Percentiles rank a stretch among this genome's conserved stretches.
These are phyloP conservation scores for Penicillium arizonense DNA, from an alignment of 495 filamentous ascomycete species.

Conservation along the genomic window DNA sequence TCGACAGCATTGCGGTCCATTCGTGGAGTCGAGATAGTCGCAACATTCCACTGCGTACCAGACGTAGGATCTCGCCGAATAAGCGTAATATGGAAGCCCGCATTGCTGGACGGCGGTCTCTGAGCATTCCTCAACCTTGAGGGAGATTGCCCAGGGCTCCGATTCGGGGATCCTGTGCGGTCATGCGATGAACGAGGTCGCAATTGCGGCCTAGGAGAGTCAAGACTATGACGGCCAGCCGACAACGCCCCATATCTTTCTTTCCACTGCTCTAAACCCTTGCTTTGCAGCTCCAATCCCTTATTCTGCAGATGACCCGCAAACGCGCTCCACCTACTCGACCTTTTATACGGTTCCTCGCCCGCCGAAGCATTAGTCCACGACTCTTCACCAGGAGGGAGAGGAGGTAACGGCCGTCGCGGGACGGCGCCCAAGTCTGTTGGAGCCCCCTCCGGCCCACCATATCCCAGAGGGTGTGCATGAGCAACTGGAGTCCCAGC, in stretches of 20 bases:
- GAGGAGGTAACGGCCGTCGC: constrained; percentile 29
- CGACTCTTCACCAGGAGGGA: constrained; percentile 28
- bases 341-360: constrained; percentile 14
- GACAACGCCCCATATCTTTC: constrained; percentile 23
- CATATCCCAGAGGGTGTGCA: background rate
- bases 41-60: constrained; percentile 86
- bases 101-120: constrained; percentile 6
- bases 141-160: constrained; percentile 32
- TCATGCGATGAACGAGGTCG: constrained; percentile 32
- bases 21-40: constrained; percentile 55
- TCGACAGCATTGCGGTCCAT: constrained; percentile 42
- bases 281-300: background rate
- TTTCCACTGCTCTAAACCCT: constrained; percentile 17
- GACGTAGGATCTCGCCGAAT: constrained; percentile 84
- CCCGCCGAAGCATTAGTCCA: constrained; percentile 2
- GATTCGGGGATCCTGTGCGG: constrained; percentile 18
- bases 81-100: constrained; percentile 68
- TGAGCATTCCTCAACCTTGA: constrained; percentile 8
- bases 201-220: constrained; percentile 31
- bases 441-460: background rate
- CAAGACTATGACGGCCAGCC: constrained; percentile 32
- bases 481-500: constrained; percentile 14
- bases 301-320: constrained; percentile 23
- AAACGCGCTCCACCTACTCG: constrained; percentile 36
- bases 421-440: constrained; percentile 1